Evolutionary conservation across 225 moss, liverwort and hornwort genomes (phyloP).

Genomic region (Thuidium tamariscinum): DNA sequence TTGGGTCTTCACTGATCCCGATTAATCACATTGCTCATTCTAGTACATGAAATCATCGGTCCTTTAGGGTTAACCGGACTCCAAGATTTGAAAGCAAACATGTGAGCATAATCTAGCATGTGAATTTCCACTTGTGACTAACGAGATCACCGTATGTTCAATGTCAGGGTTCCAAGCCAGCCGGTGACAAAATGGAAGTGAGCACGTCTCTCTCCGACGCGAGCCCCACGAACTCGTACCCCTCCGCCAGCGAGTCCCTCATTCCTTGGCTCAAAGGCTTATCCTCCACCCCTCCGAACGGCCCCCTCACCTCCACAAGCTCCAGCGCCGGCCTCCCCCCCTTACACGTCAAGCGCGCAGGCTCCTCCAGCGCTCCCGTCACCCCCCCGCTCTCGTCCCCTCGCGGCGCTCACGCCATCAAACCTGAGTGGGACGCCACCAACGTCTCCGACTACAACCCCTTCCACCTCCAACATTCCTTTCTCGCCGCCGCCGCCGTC

Average conservation of each 20-base stretch:
- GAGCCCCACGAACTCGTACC: constrained; percentile 80
- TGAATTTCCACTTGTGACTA: not conserved
- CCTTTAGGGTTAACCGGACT: not conserved
- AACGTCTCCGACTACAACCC: not conserved
- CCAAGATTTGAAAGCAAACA: not conserved
- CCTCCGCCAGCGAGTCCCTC: constrained; percentile 69
- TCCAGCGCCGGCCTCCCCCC: constrained; percentile 75
- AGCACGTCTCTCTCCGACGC: constrained; percentile 57
- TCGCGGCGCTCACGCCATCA: constrained; percentile 47
- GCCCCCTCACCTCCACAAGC: constrained; percentile 31
- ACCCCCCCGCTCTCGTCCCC: constrained; percentile 89
- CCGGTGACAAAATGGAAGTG: constrained; percentile 61
- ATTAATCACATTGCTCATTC: not conserved
- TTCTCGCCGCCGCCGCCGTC: constrained; percentile 49
- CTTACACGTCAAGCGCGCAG: constrained; percentile 54
- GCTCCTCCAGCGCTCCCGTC: constrained; percentile 80
- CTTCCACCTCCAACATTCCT: constrained; percentile 40
- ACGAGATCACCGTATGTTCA: not conserved
- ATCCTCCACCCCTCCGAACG: constrained; percentile 58
- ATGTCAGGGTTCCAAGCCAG: constrained; percentile 71
- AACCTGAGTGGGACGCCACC: constrained; percentile 73
- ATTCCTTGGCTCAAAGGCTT: constrained; percentile 93
- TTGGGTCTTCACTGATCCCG: not conserved
- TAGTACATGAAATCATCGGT: not conserved
- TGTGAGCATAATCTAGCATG: not conserved